Percentiles rank a stretch among this genome's conserved stretches.
Evolutionary conservation across 208 protist species (phyloP).

Genomic region (Trypanosoma boissoni): DNA sequence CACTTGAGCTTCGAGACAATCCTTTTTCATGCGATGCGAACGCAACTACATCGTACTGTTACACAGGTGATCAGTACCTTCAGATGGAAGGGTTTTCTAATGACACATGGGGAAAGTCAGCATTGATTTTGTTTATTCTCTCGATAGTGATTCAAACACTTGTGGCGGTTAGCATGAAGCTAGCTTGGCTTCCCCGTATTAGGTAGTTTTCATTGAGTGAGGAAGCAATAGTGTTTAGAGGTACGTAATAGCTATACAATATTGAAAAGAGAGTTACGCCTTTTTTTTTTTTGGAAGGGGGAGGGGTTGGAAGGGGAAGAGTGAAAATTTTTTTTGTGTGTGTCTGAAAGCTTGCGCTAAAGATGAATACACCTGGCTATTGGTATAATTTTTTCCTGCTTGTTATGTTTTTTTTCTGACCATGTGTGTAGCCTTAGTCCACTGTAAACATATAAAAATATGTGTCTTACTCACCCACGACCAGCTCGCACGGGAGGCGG

Average conservation of each 20-base stretch:
- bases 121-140: conserved; percentile 16
- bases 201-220: neutral
- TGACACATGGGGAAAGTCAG: conserved; percentile 15
- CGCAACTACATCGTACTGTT: conserved; percentile 16
- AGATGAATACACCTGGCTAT: no score
- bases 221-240: neutral
- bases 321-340: no score
- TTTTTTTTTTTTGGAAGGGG: conserved; percentile 1
- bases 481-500: no score
- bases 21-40: conserved; percentile 26
- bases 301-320: neutral
- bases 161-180: conserved; percentile 13
- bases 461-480: no score
- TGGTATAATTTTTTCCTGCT: no score
- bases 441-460: no score
- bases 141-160: conserved; percentile 10
- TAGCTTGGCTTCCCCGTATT: neutral
- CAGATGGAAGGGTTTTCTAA: conserved; percentile 18
- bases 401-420: no score
- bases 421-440: no score
- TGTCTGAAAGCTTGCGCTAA: no score
- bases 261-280: neutral
- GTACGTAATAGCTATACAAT: no score
- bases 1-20: conserved; percentile 23
- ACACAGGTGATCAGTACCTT: conserved; percentile 27